Conservation (phyloP, 2,329 filamentous ascomycete genomes). For the Ophiognomonia clavigignenti-juglandacearum region DNA sequence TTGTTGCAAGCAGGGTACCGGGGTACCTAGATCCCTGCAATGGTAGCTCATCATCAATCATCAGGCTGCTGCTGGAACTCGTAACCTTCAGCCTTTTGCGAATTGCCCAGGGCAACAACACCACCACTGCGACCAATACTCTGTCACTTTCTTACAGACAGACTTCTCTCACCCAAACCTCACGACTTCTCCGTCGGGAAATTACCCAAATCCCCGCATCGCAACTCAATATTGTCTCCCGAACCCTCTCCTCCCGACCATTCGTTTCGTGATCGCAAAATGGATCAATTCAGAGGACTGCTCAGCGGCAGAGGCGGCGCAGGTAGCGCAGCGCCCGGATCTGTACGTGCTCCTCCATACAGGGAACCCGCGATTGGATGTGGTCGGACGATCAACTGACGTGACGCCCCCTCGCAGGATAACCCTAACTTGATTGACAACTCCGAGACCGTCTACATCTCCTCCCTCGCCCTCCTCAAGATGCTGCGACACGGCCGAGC, state of each 20-base stretch:
- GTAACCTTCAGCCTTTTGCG: too few species aligned
- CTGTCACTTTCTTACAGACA: too few species aligned
- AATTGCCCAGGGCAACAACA: too few species aligned
- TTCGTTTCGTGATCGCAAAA: constrained; percentile 34
- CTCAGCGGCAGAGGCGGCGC: constrained; percentile 66
- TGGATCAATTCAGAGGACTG: constrained; percentile 92
- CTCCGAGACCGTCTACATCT: constrained; percentile 99
- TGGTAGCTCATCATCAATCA: too few species aligned
- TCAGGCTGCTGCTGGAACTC: too few species aligned
- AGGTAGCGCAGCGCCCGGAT: constrained; percentile 53
- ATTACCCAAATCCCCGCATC: too few species aligned
- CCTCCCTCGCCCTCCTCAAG: constrained; percentile 92
- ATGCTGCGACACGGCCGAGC: constrained; percentile 97
- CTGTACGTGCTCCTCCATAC: constrained; percentile 42
- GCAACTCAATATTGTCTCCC: too few species aligned
- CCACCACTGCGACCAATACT: too few species aligned
- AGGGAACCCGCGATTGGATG: not conserved
- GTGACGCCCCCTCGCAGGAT: constrained; percentile 54
- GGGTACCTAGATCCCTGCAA: too few species aligned
- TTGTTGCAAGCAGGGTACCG: too few species aligned
- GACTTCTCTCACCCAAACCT: too few species aligned
- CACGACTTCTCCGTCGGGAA: too few species aligned
- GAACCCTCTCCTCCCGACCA: constrained; percentile 12
- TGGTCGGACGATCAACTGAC: constrained; percentile 17
- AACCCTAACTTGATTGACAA: constrained; percentile 93